Base-by-base conservation (phyloP, 1,139 yeast genomes). In the Schwanniomyces etchellsii region DNA sequence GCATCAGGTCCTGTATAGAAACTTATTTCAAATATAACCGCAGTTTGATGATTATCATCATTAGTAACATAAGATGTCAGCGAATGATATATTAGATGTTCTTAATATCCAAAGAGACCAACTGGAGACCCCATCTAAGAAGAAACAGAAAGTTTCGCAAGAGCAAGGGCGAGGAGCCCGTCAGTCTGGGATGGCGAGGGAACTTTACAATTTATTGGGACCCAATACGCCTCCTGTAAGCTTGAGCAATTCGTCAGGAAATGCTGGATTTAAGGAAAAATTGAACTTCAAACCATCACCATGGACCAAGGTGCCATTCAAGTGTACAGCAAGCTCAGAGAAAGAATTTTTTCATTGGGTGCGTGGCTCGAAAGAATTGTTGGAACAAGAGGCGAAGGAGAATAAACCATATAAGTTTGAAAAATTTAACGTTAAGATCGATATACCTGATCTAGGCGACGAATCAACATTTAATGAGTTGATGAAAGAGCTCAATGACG, bases 151-250 rank as follows among this genome's bases (percentile, higher is more conserved):
- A 29, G 30, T 34, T 7, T 28, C 41, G 3, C 27, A 37, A 15
- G 45, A 37, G 27, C 30, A 30, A n/a, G 46, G 55, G 24, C 63
- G 64, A 4, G 26, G 25, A 18, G 64, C 66, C 4, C 69, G 70
- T 38, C 73, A 71, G 38, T 77, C 85, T 12, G 96, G 96, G 14
- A 82, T 91, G 77, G 93, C 86, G 39, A 70, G 98, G 42, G 98
- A 91, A 52, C 64, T 91, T 32, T 89, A 82, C 55, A 83, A 82
- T 44, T 66, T 93, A 36, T 63, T 93, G 25, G 98, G 99, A 2
- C 91, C 93, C 25, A 88, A 86, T 53, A 79, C 95, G 2, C 96
- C 98, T 1, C 93, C 98, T 1, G 76, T 88, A 3, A 66, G 65
- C 28, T 49, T 77, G 10, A 60, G 73, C n/a, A 67, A 74, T 5